These are phyloP conservation scores for Gossypium australe DNA, from an alignment of 345 rosid species.

Conservation along the genomic window DNA sequence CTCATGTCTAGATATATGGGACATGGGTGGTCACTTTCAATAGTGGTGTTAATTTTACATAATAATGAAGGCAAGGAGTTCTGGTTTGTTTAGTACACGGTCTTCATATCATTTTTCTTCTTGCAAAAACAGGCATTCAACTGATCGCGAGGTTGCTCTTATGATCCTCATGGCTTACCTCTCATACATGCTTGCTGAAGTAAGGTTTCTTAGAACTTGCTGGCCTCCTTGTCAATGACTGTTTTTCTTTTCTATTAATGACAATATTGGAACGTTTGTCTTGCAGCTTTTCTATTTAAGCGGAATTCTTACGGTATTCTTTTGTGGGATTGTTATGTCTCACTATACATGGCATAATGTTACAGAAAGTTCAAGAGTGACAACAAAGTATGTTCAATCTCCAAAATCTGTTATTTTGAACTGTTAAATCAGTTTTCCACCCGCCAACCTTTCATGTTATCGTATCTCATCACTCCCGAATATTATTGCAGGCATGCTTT, in stretches of 20 bases:
- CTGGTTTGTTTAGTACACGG: too few species aligned
- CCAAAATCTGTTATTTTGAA: not conserved
- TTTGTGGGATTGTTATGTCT: constrained; percentile 96
- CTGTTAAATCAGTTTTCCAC: not conserved
- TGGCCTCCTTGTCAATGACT: constrained; percentile 7
- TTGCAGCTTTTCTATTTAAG: constrained; percentile 79
- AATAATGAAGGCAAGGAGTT: too few species aligned
- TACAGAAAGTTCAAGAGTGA: constrained; percentile 84
- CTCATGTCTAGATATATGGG: not conserved
- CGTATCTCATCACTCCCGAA: not conserved
- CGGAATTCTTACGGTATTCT: constrained; percentile 90
- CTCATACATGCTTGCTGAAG: constrained; percentile 90
- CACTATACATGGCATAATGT: constrained; percentile 98
- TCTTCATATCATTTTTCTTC: constrained; percentile 7
- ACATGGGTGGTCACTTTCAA: too few species aligned
- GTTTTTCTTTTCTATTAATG: not conserved
- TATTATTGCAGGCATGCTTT: constrained; percentile 66
- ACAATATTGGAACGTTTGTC: constrained; percentile 3
- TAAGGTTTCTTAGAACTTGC: constrained; percentile 29
- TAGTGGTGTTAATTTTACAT: too few species aligned
- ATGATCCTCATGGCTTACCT: constrained; percentile 95
- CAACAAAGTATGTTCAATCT: constrained; percentile 59
- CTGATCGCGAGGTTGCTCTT: constrained; percentile 92
- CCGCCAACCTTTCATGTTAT: constrained; percentile 3
- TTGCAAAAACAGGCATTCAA: constrained; percentile 59